Conservation (phyloP, 2,329 filamentous ascomycete genomes). For the Madurella mycetomatis region DNA sequence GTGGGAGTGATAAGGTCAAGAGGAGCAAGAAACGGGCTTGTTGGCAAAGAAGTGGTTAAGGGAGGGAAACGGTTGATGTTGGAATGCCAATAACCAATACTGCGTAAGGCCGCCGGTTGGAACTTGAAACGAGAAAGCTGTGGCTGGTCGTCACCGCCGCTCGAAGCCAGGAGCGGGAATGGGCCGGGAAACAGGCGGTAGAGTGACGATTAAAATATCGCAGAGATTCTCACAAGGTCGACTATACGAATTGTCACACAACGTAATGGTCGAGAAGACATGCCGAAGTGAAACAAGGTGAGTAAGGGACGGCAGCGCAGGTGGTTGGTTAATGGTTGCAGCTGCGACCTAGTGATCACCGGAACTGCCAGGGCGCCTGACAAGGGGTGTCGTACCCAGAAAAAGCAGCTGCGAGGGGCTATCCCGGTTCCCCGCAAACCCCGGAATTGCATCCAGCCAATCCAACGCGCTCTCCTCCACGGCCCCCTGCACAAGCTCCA, state of each 20-base stretch:
- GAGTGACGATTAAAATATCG: not conserved
- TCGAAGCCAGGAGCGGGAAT: not conserved
- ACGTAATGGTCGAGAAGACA: too few species aligned
- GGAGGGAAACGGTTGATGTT: not conserved
- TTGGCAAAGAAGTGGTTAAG: not conserved
- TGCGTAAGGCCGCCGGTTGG: not conserved
- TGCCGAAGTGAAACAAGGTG: constrained; percentile 4
- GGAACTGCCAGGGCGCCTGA: constrained; percentile 2
- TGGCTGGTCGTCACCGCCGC: not conserved
- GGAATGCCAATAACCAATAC: not conserved
- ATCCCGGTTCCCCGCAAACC: constrained; percentile 6
- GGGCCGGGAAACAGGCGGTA: too few species aligned
- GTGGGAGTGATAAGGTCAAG: not conserved
- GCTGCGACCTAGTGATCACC: constrained; percentile 10
- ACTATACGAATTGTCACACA: too few species aligned
- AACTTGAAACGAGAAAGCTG: not conserved
- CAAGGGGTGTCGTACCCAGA: not conserved
- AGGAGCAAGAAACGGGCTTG: not conserved
- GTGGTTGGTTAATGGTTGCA: constrained; percentile 16
- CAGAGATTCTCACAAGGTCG: not conserved
- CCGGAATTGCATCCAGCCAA: not conserved
- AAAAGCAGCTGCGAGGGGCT: constrained; percentile 3
- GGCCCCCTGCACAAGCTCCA: not conserved
- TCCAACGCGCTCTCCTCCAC: not conserved
- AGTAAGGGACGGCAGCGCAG: constrained; percentile 4